These are phyloP conservation scores for Melanomma pulvis-pyrius DNA, from an alignment of 495 filamentous ascomycete species.

Conservation along the genomic window DNA sequence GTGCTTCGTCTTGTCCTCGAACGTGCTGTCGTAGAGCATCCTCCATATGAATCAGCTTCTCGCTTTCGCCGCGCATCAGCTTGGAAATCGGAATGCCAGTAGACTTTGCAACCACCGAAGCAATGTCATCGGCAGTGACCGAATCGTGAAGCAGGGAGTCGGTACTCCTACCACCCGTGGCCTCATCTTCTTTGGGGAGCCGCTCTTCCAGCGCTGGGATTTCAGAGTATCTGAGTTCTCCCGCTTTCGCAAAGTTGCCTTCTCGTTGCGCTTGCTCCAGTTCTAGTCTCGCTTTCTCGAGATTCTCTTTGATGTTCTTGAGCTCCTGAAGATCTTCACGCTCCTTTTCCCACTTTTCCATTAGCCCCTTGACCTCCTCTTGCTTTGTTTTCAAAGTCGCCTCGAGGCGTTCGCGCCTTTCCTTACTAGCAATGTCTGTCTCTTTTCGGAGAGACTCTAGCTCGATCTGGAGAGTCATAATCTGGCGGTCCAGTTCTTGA, in stretches of 20 bases:
- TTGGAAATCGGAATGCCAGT: constrained; percentile 93
- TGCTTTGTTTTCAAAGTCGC: constrained; percentile 71
- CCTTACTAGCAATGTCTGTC: constrained; percentile 81
- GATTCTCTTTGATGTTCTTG: constrained; percentile 79
- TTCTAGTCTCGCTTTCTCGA: constrained; percentile 82
- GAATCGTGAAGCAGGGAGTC: constrained; percentile 84
- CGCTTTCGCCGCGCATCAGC: constrained; percentile 86
- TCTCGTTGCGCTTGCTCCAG: constrained; percentile 85
- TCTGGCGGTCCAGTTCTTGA: constrained; percentile 83
- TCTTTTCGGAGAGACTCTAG: constrained; percentile 94
- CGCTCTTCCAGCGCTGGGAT: constrained; percentile 80
- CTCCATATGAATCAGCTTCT: constrained; percentile 94
- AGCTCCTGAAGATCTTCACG: constrained; percentile 78
- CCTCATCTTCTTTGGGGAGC: constrained; percentile 69
- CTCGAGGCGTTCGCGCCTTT: constrained; percentile 86
- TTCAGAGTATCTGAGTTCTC: constrained; percentile 81
- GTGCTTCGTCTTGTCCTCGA: constrained; percentile 90
- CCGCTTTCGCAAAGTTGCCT: constrained; percentile 87
- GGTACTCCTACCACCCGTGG: constrained; percentile 42
- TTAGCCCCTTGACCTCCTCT: constrained; percentile 67
- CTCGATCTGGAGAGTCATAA: constrained; percentile 97
- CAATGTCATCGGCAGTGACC: constrained; percentile 92
- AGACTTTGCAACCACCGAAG: constrained; percentile 81
- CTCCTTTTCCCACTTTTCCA: constrained; percentile 86
- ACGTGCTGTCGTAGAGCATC: constrained; percentile 82